Conservation (phyloP, 208 protist genomes). For the Trypanosoma melophagium region DNA sequence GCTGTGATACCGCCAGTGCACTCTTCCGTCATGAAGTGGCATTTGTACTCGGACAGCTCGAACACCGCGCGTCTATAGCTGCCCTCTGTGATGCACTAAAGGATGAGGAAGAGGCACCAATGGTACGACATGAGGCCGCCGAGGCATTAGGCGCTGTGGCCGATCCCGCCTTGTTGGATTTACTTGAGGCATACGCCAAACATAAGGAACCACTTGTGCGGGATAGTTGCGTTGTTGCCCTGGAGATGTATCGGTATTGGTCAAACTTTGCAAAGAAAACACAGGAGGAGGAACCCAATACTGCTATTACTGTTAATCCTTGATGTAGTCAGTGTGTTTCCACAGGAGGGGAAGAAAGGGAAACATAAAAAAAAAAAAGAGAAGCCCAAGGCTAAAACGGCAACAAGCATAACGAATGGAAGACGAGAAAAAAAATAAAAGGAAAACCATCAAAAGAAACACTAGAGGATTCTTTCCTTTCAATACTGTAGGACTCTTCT, state of each 20-base stretch:
- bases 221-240: slow-evolving; percentile 82
- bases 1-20: slow-evolving; percentile 75
- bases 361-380: too few relatives aligned
- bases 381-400: too few relatives aligned
- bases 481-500: too few relatives aligned
- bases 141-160: slow-evolving; percentile 97
- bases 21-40: slow-evolving; percentile 98
- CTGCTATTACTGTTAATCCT: too few relatives aligned
- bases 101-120: slow-evolving; percentile 89
- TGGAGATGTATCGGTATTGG: slow-evolving; percentile 91
- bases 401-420: too few relatives aligned
- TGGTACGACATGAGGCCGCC: slow-evolving; percentile 98
- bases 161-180: slow-evolving; percentile 54
- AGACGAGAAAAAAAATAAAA: too few relatives aligned
- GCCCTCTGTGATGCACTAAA: slow-evolving; percentile 68
- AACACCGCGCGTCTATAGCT: slow-evolving; percentile 69
- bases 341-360: too few relatives aligned
- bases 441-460: too few relatives aligned
- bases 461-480: too few relatives aligned
- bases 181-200: slow-evolving; percentile 61
- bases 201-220: slow-evolving; percentile 82
- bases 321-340: too few relatives aligned
- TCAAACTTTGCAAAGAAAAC: slow-evolving; percentile 47
- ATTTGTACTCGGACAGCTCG: slow-evolving; percentile 97
- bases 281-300: too few relatives aligned